phyloP scores from a whole-genome alignment of 495 filamentous ascomycete species.

The Neurospora sp. region DNA sequence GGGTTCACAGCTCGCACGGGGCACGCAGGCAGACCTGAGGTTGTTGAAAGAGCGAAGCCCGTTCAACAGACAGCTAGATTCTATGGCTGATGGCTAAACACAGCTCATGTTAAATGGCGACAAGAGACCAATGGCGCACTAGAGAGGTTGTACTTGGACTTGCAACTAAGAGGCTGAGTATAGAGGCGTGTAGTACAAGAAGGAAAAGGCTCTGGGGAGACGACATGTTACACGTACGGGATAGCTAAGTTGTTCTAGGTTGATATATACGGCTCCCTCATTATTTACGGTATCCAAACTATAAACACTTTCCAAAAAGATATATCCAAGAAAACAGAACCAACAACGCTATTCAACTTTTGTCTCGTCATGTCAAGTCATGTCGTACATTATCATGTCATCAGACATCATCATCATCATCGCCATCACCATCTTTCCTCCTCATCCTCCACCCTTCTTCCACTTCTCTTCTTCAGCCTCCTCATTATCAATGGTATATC shows the following conservation, averaged over 20 bases:
- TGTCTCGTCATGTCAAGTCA: background rate
- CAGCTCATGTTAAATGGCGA: background rate
- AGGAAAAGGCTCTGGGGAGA: background rate
- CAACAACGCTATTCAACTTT: background rate
- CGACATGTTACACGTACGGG: background rate
- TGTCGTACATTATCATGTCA: background rate
- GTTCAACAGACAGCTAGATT: no score
- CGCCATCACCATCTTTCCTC: background rate
- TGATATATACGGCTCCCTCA: background rate
- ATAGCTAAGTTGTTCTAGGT: background rate
- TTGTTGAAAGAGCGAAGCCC: no score
- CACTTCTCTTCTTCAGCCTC: background rate
- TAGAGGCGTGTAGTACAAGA: background rate
- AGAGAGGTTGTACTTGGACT: background rate
- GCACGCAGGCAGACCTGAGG: no score
- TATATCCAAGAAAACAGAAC: background rate
- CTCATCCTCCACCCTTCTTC: background rate
- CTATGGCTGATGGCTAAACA: background rate
- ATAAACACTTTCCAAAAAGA: background rate
- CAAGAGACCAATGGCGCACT: background rate
- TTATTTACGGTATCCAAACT: background rate
- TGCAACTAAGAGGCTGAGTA: background rate
- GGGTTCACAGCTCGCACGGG: no score
- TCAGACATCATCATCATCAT: background rate
- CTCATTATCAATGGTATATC: background rate